phyloP scores from a whole-genome alignment of 2,329 filamentous ascomycete genomes.

The Graphilbum sp. region DNA sequence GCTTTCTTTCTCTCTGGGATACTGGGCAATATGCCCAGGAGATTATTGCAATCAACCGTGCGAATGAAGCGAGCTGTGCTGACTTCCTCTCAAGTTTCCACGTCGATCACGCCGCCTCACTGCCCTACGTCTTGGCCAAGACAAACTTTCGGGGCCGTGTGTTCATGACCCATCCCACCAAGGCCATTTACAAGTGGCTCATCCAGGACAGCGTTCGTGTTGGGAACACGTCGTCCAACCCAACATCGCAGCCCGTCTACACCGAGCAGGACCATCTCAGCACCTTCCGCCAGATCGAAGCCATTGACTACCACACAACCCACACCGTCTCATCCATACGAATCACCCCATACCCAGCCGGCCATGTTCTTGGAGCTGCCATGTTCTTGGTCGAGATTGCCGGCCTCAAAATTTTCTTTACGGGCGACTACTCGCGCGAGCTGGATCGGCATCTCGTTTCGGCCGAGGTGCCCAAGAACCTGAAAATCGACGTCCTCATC shows the following conservation, averaged over 20 bases:
- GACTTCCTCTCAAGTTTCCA: slow-evolving; percentile 55
- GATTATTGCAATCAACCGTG: too few species aligned
- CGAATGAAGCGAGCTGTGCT: not conserved
- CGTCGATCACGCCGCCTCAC: slow-evolving; percentile 93
- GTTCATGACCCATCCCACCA: slow-evolving; percentile 98
- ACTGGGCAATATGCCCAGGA: too few species aligned
- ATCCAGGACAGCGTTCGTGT: slow-evolving; percentile 95
- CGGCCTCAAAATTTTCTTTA: slow-evolving; percentile 92
- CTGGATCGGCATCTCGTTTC: slow-evolving; percentile 92
- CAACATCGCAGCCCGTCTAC: slow-evolving; percentile 62
- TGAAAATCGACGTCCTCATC: slow-evolving; percentile 92
- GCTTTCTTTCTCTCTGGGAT: too few species aligned
- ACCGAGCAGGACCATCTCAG: slow-evolving; percentile 90
- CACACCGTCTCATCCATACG: slow-evolving; percentile 93
- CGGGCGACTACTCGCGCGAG: slow-evolving; percentile 91
- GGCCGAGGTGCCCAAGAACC: slow-evolving; percentile 70
- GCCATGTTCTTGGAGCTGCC: slow-evolving; percentile 92
- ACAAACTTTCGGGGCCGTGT: slow-evolving; percentile 94
- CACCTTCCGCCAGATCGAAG: slow-evolving; percentile 87
- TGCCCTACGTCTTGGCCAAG: slow-evolving; percentile 93
- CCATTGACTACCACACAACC: slow-evolving; percentile 95
- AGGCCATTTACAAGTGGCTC: slow-evolving; percentile 99
- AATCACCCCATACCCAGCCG: slow-evolving; percentile 91
- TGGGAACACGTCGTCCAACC: slow-evolving; percentile 49
- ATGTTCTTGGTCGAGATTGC: slow-evolving; percentile 99